These are phyloP conservation scores for Melampsora abietis-canadensis DNA, from an alignment of 1,284 basidiomycete genomes.

Conservation along the genomic window DNA sequence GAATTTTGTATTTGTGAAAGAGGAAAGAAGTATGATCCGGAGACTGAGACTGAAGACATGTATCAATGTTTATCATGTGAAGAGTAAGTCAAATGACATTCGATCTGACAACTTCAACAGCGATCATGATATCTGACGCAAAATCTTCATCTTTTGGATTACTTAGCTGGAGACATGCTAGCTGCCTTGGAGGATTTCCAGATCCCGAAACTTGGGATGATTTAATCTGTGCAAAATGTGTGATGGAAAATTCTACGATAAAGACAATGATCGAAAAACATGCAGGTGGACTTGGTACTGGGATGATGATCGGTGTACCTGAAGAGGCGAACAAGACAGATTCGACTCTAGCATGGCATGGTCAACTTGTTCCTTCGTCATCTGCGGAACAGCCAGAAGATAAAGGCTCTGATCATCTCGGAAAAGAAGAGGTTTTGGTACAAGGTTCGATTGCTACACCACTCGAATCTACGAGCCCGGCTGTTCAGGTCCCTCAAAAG, in stretches of 20 bases:
- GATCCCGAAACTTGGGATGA: slow-evolving; percentile 38
- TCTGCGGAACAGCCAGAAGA: neutral
- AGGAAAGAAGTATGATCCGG: slow-evolving; percentile 32
- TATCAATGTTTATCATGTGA: slow-evolving; percentile 43
- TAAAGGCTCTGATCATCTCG: no score
- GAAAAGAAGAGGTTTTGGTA: no score
- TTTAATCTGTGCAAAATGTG: slow-evolving; percentile 35
- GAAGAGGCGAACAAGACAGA: neutral
- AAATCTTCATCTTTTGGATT: neutral
- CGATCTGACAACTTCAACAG: neutral
- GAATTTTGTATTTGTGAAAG: slow-evolving; percentile 41
- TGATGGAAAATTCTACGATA: slow-evolving; percentile 14
- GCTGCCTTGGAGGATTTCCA: slow-evolving; percentile 32
- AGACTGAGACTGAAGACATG: slow-evolving; percentile 42
- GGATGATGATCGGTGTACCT: slow-evolving; percentile 8
- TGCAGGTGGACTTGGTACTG: slow-evolving; percentile 21
- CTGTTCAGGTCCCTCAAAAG: no score
- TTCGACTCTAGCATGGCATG: neutral
- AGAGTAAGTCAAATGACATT: slow-evolving; percentile 20
- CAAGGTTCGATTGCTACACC: no score
- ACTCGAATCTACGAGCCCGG: no score
- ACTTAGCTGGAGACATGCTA: slow-evolving; percentile 30
- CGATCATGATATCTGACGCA: neutral
- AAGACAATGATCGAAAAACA: slow-evolving; percentile 20
- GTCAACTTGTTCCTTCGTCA: neutral